Base-by-base conservation (phyloP, 2,329 filamentous ascomycete genomes). In the Penicillium aurantiogriseum region DNA sequence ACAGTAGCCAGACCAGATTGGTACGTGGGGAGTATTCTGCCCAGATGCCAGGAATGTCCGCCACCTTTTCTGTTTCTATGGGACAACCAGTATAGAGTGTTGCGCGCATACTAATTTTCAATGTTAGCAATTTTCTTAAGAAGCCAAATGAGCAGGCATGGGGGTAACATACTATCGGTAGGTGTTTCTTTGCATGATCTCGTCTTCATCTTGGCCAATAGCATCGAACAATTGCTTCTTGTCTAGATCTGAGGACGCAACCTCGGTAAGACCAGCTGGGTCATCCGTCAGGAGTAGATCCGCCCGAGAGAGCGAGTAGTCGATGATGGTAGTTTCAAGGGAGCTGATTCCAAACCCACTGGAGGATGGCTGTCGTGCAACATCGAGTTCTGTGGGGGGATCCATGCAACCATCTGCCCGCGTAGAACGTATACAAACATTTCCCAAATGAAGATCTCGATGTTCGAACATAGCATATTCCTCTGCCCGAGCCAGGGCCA, bases 261-360 rank as follows among this genome's bases (percentile, higher is more conserved):
- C 64, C 29, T 74, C 69, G 2, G 67, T 65, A 15, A 60, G 48
- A n/a, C 64, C 60, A 36, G 66, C 56, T 0, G 62, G 40, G 15
- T 70, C 64, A 45, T 70, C 64, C 10, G 61, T 63, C 10, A 64
- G 44, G 8, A 65, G 51, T 57, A 87, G 74, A 25, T 80, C 77
- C 2, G 84, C 84, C n/a, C 86, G 81, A 1, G 85, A 87, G 36
- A 88, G 79, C 1, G 86, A 88, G 70, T 88, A 88, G 69, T 88
- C 86, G 63, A 88, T 88, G 25, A 88, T 80, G 0, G 86, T 88
- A 1, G 84, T 84, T 63, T 86, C 82, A 4, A 88, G 71, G 1
- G 77, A 76, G 15, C 83, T 84, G 56, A 84, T 78, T 2, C 80
- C 79, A 25, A 86, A 74, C 21, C 74, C 74, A 57, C 79, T 72